Evolutionary conservation across 805 yeast genomes (phyloP).

Genomic region (Monosporozyma servazzii): DNA sequence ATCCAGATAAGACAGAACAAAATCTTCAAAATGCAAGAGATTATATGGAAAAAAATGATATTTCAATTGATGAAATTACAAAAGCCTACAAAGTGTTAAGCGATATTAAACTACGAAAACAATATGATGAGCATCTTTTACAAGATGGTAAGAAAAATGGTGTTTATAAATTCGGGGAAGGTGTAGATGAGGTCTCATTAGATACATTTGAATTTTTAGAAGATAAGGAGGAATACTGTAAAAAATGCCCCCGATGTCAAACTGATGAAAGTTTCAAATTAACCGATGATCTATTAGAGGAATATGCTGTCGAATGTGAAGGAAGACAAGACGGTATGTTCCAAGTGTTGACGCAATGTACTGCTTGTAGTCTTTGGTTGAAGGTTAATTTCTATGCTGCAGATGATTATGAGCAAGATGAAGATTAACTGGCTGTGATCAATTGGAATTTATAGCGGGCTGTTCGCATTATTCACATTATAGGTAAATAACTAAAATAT

Average conservation of each 20-base stretch:
- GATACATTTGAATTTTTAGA: slow-evolving; percentile 48
- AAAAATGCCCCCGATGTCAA: slow-evolving; percentile 62
- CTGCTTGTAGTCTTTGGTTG: slow-evolving; percentile 79
- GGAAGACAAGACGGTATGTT: slow-evolving; percentile 37
- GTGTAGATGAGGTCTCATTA: slow-evolving; percentile 57
- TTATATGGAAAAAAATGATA: background rate
- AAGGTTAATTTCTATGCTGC: slow-evolving; percentile 50
- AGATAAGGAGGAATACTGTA: slow-evolving; percentile 26
- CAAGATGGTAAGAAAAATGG: slow-evolving; percentile 29
- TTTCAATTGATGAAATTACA: slow-evolving; percentile 38
- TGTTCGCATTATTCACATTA: background rate
- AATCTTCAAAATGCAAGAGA: background rate
- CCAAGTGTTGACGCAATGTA: slow-evolving; percentile 70
- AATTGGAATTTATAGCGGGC: background rate
- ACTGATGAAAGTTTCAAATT: slow-evolving; percentile 45
- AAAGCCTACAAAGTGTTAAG: slow-evolving; percentile 54
- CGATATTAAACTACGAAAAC: slow-evolving; percentile 31
- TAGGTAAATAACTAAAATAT: too few relatives aligned
- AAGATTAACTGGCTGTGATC: background rate
- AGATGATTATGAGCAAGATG: slow-evolving; percentile 15
- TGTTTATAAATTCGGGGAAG: slow-evolving; percentile 44
- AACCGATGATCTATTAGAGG: slow-evolving; percentile 51
- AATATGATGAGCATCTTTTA: slow-evolving; percentile 45
- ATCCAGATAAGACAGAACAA: slow-evolving; percentile 61
- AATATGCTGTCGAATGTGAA: slow-evolving; percentile 34